These are phyloP conservation scores for Talaromyces sp. DNA, from an alignment of 2,329 filamentous ascomycete species.

Conservation along the genomic window DNA sequence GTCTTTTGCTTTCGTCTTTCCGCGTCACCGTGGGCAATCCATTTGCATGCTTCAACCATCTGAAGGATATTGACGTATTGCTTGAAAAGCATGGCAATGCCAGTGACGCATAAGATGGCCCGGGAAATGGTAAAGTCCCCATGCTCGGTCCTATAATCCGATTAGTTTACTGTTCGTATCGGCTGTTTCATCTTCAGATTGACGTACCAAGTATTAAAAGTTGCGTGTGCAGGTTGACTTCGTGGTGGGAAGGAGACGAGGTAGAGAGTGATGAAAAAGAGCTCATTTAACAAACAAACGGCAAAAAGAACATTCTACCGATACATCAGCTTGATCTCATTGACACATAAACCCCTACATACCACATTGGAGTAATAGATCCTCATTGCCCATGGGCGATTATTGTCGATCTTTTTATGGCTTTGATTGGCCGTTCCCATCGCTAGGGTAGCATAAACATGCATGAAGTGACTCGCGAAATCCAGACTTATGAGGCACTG, in stretches of 20 bases:
- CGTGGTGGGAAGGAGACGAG: constrained; percentile 95
- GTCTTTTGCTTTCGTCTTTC: constrained; percentile 22
- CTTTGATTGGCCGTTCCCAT: constrained; percentile 78
- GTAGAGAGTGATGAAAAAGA: constrained; percentile 97
- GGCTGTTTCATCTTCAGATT: neutral
- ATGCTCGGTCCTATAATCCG: neutral
- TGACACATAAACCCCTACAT: constrained; percentile 29
- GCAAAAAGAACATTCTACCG: constrained; percentile 79
- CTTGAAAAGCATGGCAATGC: constrained; percentile 67
- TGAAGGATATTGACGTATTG: constrained; percentile 93
- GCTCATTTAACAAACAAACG: constrained; percentile 84
- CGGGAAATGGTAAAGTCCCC: constrained; percentile 44
- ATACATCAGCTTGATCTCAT: neutral
- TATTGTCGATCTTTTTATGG: constrained; percentile 91
- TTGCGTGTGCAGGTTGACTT: constrained; percentile 59
- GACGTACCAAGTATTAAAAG: constrained; percentile 38
- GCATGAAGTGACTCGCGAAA: constrained; percentile 94
- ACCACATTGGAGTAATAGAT: constrained; percentile 97
- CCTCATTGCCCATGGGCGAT: constrained; percentile 81
- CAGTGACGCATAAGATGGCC: constrained; percentile 58
- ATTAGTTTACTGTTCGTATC: too few relatives aligned
- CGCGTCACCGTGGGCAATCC: constrained; percentile 87
- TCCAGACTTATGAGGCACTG: constrained; percentile 90
- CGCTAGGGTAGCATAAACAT: constrained; percentile 92
- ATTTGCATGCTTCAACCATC: constrained; percentile 85